Evolutionary conservation across 768 basidiomycete species (phyloP).

Genomic region (Phlegmacium glaucopus): DNA sequence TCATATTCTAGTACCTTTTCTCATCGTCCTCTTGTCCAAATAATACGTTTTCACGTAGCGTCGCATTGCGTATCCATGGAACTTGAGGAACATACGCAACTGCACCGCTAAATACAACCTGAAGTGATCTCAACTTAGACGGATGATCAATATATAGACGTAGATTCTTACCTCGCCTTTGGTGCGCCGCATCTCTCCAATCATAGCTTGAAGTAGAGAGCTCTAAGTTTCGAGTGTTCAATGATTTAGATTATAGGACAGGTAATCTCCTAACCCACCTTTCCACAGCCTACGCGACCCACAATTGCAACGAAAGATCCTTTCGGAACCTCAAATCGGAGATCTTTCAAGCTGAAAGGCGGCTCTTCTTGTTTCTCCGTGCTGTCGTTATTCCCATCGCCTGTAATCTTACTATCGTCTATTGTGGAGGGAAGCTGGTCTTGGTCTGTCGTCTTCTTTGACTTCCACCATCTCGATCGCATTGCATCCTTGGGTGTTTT

Average conservation of each 20-base stretch:
- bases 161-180: slow-evolving; percentile 45
- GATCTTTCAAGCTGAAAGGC: slow-evolving; percentile 47
- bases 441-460: slow-evolving; percentile 6
- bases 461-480: not conserved
- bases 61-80: slow-evolving; percentile 67
- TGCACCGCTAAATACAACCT: slow-evolving; percentile 51
- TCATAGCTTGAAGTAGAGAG: slow-evolving; percentile 50
- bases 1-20: slow-evolving; percentile 33
- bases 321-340: slow-evolving; percentile 43
- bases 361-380: slow-evolving; percentile 30
- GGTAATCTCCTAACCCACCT: slow-evolving; percentile 34
- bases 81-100: slow-evolving; percentile 59
- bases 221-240: slow-evolving; percentile 33
- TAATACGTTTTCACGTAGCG: slow-evolving; percentile 68
- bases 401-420: slow-evolving; percentile 5
- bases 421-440: slow-evolving; percentile 1
- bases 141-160: not conserved
- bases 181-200: slow-evolving; percentile 66
- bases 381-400: slow-evolving; percentile 6
- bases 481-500: slow-evolving; percentile 15
- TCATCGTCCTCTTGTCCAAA: slow-evolving; percentile 70
- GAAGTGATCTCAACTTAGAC: not conserved
- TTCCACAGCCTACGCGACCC: slow-evolving; percentile 74
- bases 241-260: not conserved
- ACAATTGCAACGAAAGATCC: slow-evolving; percentile 71